Evolutionary conservation across 75 land plant genomes (phyloP), one percentile per base, ranked within the genome.

Genomic region (Pinus albicaulis): DNA sequence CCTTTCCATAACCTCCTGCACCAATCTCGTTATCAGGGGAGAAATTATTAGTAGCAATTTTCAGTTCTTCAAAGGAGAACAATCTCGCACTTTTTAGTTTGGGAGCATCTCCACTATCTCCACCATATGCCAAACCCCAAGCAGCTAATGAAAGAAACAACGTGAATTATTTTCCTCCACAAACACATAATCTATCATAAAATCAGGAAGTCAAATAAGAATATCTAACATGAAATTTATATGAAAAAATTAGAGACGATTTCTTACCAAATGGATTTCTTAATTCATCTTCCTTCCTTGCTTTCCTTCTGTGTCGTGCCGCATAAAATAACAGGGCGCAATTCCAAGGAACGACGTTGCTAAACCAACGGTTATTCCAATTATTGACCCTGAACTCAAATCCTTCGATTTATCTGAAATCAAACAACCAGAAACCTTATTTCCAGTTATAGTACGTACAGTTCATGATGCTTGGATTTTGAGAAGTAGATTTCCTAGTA

Each of bases 1-100:
- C 98, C 92, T 91, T 95, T 57, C 98, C 98, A 79, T 91, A 95
- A 38, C 98, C 98, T 56, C 98, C 98, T 8, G 85, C 81, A 28
- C 97, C 94, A 56, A 96, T 81, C 73, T 86, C 91, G 78, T 93
- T 88, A 69, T 62, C 68, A 14, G 72, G 76, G 2, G 86, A 86
- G 80, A 93, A 95, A 74, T 91, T 89, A 23, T 88, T 78, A 11
- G 93, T 91, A 66, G 87, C 80, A 48, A 83, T 86, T 81, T 91
- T 95, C 28, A 95, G 82, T 55, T 95, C 98, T 7, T 82, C 84
- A 73, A 78, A 89, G 22, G 92, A 84, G 76, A 95, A 95, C 83
- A 86, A 86, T 60, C 89, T 84, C 20, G 95, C 89, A 75, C 98
- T 96, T 74, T 95, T 95, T 59, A 93, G 62, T 59, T 92, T 82